Evolutionary conservation across 164 flowering plant species (phyloP).

Genomic region (Vitis vinifera): ASM3070453v1 NC_081818.1:30428501-30429000

Average conservation of each 20-base stretch:
- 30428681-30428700: conserved; percentile 45
- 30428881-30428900: conserved; percentile 87
- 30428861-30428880: conserved; percentile 55
- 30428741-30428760: conserved; percentile 55
- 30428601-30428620: conserved; percentile 52
- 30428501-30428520: conserved; percentile 84
- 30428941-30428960: conserved; percentile 81
- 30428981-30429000: conserved; percentile 92
- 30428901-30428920: conserved; percentile 94
- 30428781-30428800: conserved; percentile 74
- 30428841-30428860: conserved; percentile 76
- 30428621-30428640: conserved; percentile 64
- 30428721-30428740: conserved; percentile 82
- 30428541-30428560: conserved; percentile 39
- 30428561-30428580: conserved; percentile 31
- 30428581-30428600: conserved; percentile 17
- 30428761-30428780: conserved; percentile 51
- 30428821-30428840: conserved; percentile 36
- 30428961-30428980: conserved; percentile 96
- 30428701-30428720: conserved; percentile 77
- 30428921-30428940: conserved; percentile 87
- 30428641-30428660: conserved; percentile 74
- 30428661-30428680: conserved; percentile 75
- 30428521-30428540: conserved; percentile 78
- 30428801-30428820: conserved; percentile 30